A percentile compares a stretch with the other conserved stretches of the same genome.
phyloP scores from a whole-genome alignment of 495 filamentous ascomycete genomes.

The Bryoglossum gracile region DNA sequence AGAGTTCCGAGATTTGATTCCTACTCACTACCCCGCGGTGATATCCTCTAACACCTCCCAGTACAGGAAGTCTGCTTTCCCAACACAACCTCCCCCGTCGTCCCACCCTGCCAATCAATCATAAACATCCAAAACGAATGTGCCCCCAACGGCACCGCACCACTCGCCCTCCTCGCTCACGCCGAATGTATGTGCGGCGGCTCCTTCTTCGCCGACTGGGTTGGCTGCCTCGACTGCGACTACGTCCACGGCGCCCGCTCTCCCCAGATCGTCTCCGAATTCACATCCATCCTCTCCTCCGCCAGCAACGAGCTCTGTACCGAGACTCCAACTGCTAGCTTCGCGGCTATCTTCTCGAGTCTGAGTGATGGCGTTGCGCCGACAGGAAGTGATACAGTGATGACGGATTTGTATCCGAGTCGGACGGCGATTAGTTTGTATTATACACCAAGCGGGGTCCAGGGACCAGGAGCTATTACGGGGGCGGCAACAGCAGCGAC shows the following conservation, averaged over 20 bases:
- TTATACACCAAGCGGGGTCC: constrained; percentile 27
- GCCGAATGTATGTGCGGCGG: constrained; percentile 36
- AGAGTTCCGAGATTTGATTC: no score
- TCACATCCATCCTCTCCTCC: constrained; percentile 23
- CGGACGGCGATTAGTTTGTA: constrained; percentile 32
- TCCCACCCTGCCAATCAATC: constrained; percentile 19
- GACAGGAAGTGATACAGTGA: constrained; percentile 21
- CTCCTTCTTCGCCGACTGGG: constrained; percentile 33
- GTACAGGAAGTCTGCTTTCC: constrained; percentile 14
- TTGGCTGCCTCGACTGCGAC: constrained; percentile 31
- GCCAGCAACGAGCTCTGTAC: constrained; percentile 28
- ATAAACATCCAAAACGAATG: constrained; percentile 16
- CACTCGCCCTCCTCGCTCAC: constrained; percentile 29
- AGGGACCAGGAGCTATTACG: constrained; percentile 32
- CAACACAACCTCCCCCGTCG: constrained; percentile 5
- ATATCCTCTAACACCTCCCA: no score
- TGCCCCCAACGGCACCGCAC: constrained; percentile 22
- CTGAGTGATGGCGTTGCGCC: constrained; percentile 18
- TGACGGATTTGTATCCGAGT: constrained; percentile 26
- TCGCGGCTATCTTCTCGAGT: constrained; percentile 25
- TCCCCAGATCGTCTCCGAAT: constrained; percentile 24
- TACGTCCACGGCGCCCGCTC: constrained; percentile 31
- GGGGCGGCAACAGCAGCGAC: constrained; percentile 30
- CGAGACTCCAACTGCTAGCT: constrained; percentile 25
- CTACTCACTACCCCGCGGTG: no score